phyloP scores from a whole-genome alignment of 75 land plant genomes.

The Sequoia sempervirens region DNA sequence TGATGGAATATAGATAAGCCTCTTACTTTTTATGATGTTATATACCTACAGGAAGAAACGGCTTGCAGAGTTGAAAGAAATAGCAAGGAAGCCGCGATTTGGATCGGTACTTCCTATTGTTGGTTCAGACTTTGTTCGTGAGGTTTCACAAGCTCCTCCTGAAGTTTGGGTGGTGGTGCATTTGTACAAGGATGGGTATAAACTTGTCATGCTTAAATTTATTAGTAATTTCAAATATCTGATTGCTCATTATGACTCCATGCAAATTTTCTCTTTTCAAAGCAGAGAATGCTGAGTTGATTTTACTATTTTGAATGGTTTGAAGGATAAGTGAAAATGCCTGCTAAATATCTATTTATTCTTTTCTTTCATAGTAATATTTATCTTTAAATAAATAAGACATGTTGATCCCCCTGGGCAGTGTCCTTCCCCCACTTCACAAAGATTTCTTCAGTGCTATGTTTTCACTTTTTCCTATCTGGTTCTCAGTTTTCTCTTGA shows the following conservation, averaged over 20 bases:
- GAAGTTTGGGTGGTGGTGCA: conserved; percentile 96
- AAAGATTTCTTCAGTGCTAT: background rate
- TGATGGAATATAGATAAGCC: background rate
- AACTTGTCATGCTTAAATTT: background rate
- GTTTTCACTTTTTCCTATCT: background rate
- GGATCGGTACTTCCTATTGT: conserved; percentile 79
- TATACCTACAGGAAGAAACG: conserved; percentile 70
- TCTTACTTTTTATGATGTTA: background rate
- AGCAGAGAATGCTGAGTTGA: background rate
- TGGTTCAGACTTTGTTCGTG: conserved; percentile 84
- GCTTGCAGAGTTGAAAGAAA: conserved; percentile 72
- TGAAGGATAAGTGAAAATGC: background rate
- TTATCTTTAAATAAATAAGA: background rate
- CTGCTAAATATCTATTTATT: background rate
- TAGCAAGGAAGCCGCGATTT: conserved; percentile 53
- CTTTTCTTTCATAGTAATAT: background rate
- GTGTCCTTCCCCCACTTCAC: background rate
- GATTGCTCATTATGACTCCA: background rate
- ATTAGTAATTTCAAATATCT: background rate
- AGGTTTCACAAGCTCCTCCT: conserved; percentile 88
- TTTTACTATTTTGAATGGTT: background rate
- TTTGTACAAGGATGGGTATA: conserved; percentile 90
- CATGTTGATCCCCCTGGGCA: background rate
- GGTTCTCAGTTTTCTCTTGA: background rate
- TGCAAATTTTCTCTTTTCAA: background rate